These are phyloP conservation scores for Funneliformis caledonium DNA, from an alignment of 371 early-diverging fungal genomes.

Conservation along the genomic window DNA sequence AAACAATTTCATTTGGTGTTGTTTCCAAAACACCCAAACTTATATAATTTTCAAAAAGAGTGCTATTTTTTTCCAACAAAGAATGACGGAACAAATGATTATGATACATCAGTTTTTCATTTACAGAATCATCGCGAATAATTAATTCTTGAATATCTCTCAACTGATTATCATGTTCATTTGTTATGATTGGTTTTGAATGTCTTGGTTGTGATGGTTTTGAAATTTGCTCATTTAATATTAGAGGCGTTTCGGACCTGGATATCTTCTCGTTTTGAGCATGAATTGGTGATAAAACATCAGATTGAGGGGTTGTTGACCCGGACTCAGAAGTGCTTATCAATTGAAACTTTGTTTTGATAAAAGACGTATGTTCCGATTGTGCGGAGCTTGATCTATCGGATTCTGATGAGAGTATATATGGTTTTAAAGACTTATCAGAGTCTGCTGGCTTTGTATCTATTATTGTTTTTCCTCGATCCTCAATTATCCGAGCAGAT, in stretches of 20 bases:
- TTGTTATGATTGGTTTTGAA: not conserved
- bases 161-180: not conserved
- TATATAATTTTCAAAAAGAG: not conserved
- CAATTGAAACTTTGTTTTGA: not conserved
- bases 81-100: not conserved
- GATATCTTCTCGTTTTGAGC: not conserved
- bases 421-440: not conserved
- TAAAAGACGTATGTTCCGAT: not conserved
- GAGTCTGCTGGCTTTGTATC: not conserved
- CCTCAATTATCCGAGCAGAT: not conserved
- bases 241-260: not conserved
- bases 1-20: not conserved
- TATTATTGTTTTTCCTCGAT: not conserved
- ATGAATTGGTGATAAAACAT: not conserved
- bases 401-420: not conserved
- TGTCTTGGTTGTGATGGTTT: not conserved
- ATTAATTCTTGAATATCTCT: not conserved
- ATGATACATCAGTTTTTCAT: not conserved
- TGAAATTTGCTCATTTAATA: not conserved
- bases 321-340: not conserved
- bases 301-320: not conserved
- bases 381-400: not conserved
- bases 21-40: conserved; percentile 4
- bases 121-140: not conserved
- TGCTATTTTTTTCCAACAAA: not conserved